These are phyloP conservation scores for Selaginella moellendorffii DNA, from an alignment of 75 land plant species.

Conservation along the genomic window DNA sequence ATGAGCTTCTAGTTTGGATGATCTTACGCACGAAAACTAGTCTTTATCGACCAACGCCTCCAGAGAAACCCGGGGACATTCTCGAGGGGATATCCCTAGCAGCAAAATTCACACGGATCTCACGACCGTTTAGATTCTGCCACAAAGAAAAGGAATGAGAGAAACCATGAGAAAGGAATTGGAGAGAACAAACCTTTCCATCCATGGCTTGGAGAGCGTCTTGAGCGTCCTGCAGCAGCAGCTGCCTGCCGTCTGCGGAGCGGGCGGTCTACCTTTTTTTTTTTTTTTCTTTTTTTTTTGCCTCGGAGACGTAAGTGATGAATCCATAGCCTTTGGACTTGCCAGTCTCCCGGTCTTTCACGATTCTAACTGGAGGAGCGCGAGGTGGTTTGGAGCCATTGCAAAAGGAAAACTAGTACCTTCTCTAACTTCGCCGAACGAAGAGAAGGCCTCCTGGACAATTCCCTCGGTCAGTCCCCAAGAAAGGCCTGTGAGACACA, in stretches of 20 bases:
- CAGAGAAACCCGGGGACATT: neutral
- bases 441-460: neutral
- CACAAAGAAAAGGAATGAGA: neutral
- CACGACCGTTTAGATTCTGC: neutral
- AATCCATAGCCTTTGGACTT: neutral
- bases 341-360: neutral
- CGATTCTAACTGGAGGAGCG: neutral
- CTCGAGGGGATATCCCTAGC: neutral
- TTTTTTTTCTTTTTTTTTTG: neutral
- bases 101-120: neutral
- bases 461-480: neutral
- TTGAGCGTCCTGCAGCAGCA: too few species aligned
- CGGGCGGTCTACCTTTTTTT: too few species aligned
- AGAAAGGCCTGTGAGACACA: neutral
- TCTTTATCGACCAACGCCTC: too few species aligned
- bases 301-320: neutral
- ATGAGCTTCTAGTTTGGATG: too few species aligned
- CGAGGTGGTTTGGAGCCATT: neutral
- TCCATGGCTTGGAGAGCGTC: neutral
- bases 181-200: neutral
- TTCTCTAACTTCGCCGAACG: neutral
- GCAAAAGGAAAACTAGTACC: neutral
- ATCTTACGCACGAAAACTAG: too few species aligned
- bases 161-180: too few species aligned
- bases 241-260: too few species aligned